Conservation (phyloP, 768 basidiomycete genomes). For the Suillus weaverae region DNA sequence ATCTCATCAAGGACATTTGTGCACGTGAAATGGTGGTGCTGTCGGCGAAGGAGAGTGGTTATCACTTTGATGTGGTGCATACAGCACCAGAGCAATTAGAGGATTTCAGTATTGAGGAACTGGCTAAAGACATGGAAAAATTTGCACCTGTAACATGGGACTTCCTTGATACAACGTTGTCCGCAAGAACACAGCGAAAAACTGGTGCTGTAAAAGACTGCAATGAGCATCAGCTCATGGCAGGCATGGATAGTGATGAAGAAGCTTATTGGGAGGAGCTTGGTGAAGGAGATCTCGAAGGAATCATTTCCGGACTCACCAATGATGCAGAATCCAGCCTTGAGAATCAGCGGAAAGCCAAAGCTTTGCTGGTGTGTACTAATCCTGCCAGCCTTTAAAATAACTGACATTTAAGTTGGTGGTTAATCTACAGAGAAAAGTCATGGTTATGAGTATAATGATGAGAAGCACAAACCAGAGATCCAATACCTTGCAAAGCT, state of each 20-base stretch:
- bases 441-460: not conserved
- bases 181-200: not conserved
- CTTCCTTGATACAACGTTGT: not conserved
- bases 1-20: not conserved
- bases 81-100: not conserved
- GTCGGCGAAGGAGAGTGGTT: constrained; percentile 1
- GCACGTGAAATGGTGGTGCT: not conserved
- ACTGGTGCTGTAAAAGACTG: constrained; percentile 13
- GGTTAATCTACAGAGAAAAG: not conserved
- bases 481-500: constrained; percentile 15
- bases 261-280: not conserved
- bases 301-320: not conserved
- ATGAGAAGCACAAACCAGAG: constrained; percentile 31
- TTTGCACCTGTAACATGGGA: not conserved
- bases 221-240: constrained; percentile 13
- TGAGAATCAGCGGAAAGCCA: not conserved
- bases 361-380: not conserved
- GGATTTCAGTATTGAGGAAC: constrained; percentile 1
- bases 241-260: constrained; percentile 5
- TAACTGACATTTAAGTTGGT: not conserved
- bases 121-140: not conserved
- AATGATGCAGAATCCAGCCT: not conserved
- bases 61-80: constrained; percentile 3
- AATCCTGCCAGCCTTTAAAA: not conserved
- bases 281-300: not conserved